A percentile compares a stretch with the other conserved stretches of the same genome.
Conservation (phyloP, 2,329 filamentous ascomycete species). For the Huntiella bhutanensis region DNA sequence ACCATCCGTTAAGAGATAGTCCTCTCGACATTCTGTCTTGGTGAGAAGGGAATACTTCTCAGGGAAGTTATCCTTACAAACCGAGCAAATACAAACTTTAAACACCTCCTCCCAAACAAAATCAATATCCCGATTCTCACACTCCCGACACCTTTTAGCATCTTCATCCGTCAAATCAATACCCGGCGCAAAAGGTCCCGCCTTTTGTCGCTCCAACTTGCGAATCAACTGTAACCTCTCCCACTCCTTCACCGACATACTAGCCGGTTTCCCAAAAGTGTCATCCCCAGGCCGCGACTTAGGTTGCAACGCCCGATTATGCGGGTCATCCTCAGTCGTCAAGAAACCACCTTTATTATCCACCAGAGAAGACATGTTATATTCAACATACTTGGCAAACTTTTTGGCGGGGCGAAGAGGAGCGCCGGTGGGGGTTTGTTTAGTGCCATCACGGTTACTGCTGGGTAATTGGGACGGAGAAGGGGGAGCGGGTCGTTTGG, state of each 20-base stretch:
- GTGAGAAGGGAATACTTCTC: slow-evolving; percentile 92
- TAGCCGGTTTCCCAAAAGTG: slow-evolving; percentile 51
- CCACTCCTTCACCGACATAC: slow-evolving; percentile 87
- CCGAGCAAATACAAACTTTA: slow-evolving; percentile 51
- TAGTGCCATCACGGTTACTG: slow-evolving; percentile 24
- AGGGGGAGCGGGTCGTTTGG: slow-evolving; percentile 23
- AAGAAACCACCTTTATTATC: slow-evolving; percentile 95
- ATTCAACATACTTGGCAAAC: slow-evolving; percentile 89
- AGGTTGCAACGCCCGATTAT: slow-evolving; percentile 50
- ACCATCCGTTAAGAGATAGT: slow-evolving; percentile 89
- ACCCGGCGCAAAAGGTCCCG: slow-evolving; percentile 75
- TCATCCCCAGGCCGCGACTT: slow-evolving; percentile 20
- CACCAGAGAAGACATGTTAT: slow-evolving; percentile 94
- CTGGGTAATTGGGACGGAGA: slow-evolving; percentile 34
- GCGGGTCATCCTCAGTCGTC: slow-evolving; percentile 76
- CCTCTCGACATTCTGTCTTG: slow-evolving; percentile 89
- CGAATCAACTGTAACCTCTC: slow-evolving; percentile 61
- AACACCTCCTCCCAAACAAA: slow-evolving; percentile 89
- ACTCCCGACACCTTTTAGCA: slow-evolving; percentile 67
- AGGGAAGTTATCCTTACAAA: slow-evolving; percentile 74
- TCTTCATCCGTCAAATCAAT: slow-evolving; percentile 53
- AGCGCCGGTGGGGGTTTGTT: slow-evolving; percentile 39
- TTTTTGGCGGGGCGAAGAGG: slow-evolving; percentile 60
- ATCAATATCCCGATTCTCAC: slow-evolving; percentile 69
- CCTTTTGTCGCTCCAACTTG: slow-evolving; percentile 51